Percentiles rank a stretch among this genome's conserved stretches.
Conservation (phyloP, 345 rosid species). For the Brassica carinata region DNA sequence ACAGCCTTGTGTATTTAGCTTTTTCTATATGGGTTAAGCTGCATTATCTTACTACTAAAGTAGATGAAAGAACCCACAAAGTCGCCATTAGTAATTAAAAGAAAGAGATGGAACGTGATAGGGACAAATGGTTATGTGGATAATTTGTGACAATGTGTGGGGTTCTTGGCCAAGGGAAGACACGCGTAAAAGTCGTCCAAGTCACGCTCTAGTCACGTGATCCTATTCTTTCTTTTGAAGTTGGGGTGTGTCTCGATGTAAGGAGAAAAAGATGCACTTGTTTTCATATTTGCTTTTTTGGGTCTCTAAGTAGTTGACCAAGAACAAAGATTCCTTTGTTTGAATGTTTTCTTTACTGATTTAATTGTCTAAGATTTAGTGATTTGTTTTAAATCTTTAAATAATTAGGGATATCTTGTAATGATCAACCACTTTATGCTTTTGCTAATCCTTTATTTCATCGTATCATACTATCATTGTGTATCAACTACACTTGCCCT, state of each 20-base stretch:
- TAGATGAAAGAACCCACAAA: slow-evolving; percentile 13
- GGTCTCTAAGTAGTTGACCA: slow-evolving; percentile 29
- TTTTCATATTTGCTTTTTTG: slow-evolving; percentile 25
- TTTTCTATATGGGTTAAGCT: background rate
- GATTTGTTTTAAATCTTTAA: background rate
- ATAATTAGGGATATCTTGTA: background rate
- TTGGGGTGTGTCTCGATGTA: slow-evolving; percentile 31
- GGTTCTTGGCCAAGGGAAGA: slow-evolving; percentile 22
- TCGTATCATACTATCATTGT: background rate
- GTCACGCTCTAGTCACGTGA: slow-evolving; percentile 42
- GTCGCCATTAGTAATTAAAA: slow-evolving; percentile 7
- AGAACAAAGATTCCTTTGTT: slow-evolving; percentile 12
- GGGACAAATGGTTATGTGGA: slow-evolving; percentile 33
- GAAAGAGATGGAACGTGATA: slow-evolving; percentile 3
- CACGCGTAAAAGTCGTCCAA: slow-evolving; percentile 20
- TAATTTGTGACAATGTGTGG: slow-evolving; percentile 34
- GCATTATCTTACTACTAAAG: slow-evolving; percentile 3
- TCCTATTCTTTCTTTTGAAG: slow-evolving; percentile 20
- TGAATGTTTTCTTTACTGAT: background rate
- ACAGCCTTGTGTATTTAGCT: slow-evolving; percentile 19
- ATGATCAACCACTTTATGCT: background rate
- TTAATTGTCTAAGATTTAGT: background rate
- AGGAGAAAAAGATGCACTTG: slow-evolving; percentile 26
- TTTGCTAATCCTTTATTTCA: background rate
- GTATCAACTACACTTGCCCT: background rate